Evolutionary conservation across 2,329 filamentous ascomycete species (phyloP), one percentile per base, ranked within the genome.

Genomic region (Neoarthrinium moseri): DNA sequence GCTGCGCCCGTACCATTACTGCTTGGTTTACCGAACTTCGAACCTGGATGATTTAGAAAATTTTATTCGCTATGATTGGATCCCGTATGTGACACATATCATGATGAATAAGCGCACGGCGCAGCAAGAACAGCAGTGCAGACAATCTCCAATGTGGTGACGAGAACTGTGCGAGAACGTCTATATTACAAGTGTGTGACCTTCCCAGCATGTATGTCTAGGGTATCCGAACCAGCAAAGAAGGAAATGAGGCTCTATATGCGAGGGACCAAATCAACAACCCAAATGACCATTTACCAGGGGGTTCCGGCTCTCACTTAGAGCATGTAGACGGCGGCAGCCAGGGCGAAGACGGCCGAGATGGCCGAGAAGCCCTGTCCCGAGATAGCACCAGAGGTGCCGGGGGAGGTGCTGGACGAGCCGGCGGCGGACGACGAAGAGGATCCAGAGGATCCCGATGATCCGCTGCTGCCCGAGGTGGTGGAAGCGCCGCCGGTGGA

Each of bases 391-490:
- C 32, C 42, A 15, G 26, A 15, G 23, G 38, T 21, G 22, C 21
- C 41, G 40, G 26, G 33, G 34, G 54, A 49, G 21, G 38, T 40
- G 34, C 56, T 48, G 42, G 45, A 30, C 21, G 49, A 54, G 29
- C 30, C 20, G 30, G 21, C 27, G 17, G 41, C 20, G 17, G 49
- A 45, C 24, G 48, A 53, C 34, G 47, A 45, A 18, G 52, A 50
- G 20, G 50, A 50, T n/a, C 52, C 46, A 13, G 40, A 46, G 18
- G 53, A 51, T 20, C 30, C 50, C 12, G 54, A 44, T 18, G 46
- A 40, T 11, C 24, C 29, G 27, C 18, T 27, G 24, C 52, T 50
- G 42, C 46, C 43, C 10, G 50, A 45, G 48, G 46, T 43, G 29
- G 21, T n/a, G 44, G 41, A 32, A 17, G 49, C 41, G 22, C 40